These are phyloP conservation scores for Pleurotus platypus DNA, from an alignment of 768 basidiomycete genomes.

Conservation along the genomic window DNA sequence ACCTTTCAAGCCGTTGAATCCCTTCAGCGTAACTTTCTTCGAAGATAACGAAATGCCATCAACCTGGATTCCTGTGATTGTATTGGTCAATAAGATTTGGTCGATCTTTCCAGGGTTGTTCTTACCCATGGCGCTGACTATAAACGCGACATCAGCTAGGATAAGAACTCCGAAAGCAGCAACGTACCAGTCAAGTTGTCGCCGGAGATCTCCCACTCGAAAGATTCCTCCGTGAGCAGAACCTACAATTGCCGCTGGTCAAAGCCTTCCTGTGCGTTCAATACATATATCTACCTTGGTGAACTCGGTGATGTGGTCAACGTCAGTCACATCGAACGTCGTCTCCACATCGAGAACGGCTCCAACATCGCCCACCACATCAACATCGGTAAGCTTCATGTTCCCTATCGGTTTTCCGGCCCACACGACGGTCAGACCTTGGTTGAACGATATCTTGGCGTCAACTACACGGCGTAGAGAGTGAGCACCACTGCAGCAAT, in stretches of 20 bases:
- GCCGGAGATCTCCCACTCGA: constrained; percentile 67
- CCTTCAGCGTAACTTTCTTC: constrained; percentile 62
- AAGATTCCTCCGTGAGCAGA: constrained; percentile 60
- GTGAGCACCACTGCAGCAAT: not conserved
- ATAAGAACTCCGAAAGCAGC: not conserved
- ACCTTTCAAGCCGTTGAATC: constrained; percentile 63
- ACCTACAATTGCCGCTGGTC: constrained; percentile 22
- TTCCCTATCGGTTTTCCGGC: constrained; percentile 50
- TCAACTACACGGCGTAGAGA: constrained; percentile 41
- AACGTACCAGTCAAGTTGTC: constrained; percentile 56
- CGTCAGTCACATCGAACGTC: constrained; percentile 54
- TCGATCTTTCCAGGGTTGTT: not conserved
- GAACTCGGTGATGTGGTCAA: constrained; percentile 56
- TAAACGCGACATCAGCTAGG: not conserved
- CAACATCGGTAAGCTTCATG: constrained; percentile 57
- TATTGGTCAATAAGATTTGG: not conserved
- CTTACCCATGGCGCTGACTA: constrained; percentile 56
- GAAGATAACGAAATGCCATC: constrained; percentile 49
- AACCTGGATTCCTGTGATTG: constrained; percentile 48
- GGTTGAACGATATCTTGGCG: constrained; percentile 61
- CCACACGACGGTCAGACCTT: constrained; percentile 63
- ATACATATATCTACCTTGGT: constrained; percentile 41
- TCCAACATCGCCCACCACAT: constrained; percentile 61
- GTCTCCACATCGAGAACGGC: constrained; percentile 52
- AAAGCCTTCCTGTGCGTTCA: not conserved